Percentiles rank a stretch among this genome's conserved stretches.
Evolutionary conservation across 768 basidiomycete species (phyloP).

Genomic region (Tulasnella sp.): DNA sequence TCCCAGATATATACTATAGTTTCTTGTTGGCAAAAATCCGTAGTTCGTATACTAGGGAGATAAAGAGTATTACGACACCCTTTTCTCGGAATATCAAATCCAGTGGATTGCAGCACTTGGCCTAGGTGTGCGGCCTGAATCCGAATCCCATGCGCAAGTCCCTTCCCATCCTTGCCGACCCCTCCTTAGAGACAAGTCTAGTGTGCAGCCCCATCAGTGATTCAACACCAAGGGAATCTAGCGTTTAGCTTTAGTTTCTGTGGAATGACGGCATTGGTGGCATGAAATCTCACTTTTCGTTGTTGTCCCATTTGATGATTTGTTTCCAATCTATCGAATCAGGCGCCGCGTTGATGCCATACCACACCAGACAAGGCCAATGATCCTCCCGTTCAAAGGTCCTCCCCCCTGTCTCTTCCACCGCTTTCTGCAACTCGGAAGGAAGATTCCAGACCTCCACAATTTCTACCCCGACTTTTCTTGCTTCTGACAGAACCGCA

Average conservation of each 20-base stretch:
- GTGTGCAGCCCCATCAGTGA: no score
- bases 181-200: no score
- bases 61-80: no score
- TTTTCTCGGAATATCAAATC: no score
- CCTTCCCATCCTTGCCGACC: no score
- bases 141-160: no score
- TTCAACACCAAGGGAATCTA: no score
- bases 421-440: slow-evolving; percentile 36
- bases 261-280: background rate
- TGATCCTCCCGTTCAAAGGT: slow-evolving; percentile 42
- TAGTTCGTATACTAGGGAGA: no score
- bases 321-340: background rate
- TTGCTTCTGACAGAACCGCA: slow-evolving; percentile 42
- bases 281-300: slow-evolving; percentile 46
- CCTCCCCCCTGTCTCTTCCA: slow-evolving; percentile 37
- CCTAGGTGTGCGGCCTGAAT: no score
- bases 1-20: no score
- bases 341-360: slow-evolving; percentile 40
- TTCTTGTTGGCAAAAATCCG: no score
- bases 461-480: slow-evolving; percentile 38
- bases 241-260: slow-evolving; percentile 8
- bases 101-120: no score
- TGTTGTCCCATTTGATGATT: slow-evolving; percentile 47
- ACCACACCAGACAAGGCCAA: slow-evolving; percentile 51
- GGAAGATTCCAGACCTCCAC: slow-evolving; percentile 53